Conservation (phyloP, 257 asterid species). For the Buddleja alternifolia region DNA sequence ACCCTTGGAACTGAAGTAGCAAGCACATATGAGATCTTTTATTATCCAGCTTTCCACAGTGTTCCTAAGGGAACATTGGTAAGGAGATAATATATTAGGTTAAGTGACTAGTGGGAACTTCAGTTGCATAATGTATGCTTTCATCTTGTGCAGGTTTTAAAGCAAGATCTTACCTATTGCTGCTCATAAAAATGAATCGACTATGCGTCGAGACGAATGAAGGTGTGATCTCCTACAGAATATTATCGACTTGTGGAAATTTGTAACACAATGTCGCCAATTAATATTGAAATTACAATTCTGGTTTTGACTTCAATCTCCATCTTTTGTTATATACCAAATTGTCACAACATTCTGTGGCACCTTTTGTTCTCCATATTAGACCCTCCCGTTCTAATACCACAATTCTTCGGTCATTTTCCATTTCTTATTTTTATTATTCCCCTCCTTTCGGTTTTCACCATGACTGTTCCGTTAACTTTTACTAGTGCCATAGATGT, state of each 20-base stretch:
- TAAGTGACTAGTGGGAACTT: not conserved
- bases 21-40: not conserved
- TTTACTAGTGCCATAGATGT: too few relatives aligned
- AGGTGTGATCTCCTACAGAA: conserved; percentile 67
- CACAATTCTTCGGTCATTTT: too few relatives aligned
- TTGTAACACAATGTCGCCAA: not conserved
- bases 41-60: not conserved
- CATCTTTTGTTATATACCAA: too few relatives aligned
- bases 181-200: conserved; percentile 66
- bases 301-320: too few relatives aligned
- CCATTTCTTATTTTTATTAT: too few relatives aligned
- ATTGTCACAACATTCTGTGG: too few relatives aligned
- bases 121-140: conserved; percentile 17
- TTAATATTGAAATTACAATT: too few relatives aligned
- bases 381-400: too few relatives aligned
- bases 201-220: conserved; percentile 59
- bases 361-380: too few relatives aligned
- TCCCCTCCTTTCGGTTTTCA: too few relatives aligned
- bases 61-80: not conserved
- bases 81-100: not conserved
- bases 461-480: too few relatives aligned
- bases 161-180: conserved; percentile 74
- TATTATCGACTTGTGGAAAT: conserved; percentile 33
- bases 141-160: conserved; percentile 62
- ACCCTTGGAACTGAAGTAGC: not conserved